Evolutionary conservation across 202 grass and related monocot genomes (phyloP), one percentile per base, ranked within the genome.

Genomic region (Alloteropsis angusta): DNA sequence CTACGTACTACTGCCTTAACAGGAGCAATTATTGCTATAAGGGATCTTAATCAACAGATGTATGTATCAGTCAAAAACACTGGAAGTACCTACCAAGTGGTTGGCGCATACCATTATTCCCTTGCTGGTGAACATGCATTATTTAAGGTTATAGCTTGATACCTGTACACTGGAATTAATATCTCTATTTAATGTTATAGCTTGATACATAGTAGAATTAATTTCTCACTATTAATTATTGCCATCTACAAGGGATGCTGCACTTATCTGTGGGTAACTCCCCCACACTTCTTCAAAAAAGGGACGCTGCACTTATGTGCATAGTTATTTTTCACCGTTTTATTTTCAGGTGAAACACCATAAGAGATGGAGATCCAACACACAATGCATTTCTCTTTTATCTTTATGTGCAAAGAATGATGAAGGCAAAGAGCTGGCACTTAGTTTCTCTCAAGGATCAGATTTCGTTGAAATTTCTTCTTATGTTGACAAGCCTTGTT

Each of bases 11-110:
- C 57, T 87, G 84, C 22, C 26, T 49, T 65, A 86, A 87, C 56
- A 96, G 89, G 92, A 78, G 87, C 92, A 83, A 90, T 96, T 70
- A 85, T 96, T 67, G 82, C 85, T 65, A 81, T 96, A 73, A 86
- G 80, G 85, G 92, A 96, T 87, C 68, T 96, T 83, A 74, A 88
- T 60, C 89, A 92, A 53, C 92, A 96, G 69, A 84, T 92, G 92
- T 96, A 92, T 71, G 80, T 88, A 74, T 85, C 89, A 63, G 64
- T 92, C 37, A 90, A 96, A 85, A 78, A 64, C 56, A 73, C 50
- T 81, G 89, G 90, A 41, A 86, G 23, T 26, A 92, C 87, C 11
- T 88, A 85, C 78, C 56, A 68, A 78, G 84, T 96, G 78, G 84
- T 90, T 79, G 84, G 92, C 36, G 42, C 82, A 55, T 71, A 83